These are phyloP conservation scores for Xylaria sp. DNA, from an alignment of 2,329 filamentous ascomycete species.

Conservation along the genomic window DNA sequence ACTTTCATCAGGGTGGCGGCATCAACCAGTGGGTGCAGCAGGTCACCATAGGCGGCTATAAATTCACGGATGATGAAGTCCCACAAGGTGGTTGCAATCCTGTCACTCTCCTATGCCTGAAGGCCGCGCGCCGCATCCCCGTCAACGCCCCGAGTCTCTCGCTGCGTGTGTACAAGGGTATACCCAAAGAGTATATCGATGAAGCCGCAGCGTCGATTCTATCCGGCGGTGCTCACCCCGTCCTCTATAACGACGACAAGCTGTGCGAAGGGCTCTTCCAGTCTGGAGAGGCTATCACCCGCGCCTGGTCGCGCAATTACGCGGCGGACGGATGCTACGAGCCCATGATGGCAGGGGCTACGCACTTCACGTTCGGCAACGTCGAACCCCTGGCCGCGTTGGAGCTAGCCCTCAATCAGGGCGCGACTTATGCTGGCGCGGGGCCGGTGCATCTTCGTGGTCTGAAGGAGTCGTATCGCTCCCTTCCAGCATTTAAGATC, in stretches of 20 bases:
- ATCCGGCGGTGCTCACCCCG: conserved; percentile 28
- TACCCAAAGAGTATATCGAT: conserved; percentile 22
- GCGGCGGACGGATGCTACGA: conserved; percentile 33
- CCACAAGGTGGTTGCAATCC: conserved; percentile 30
- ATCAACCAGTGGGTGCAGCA: conserved; percentile 38
- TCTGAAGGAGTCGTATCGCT: conserved; percentile 34
- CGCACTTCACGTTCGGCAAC: conserved; percentile 30
- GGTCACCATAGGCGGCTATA: conserved; percentile 32
- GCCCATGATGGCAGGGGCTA: conserved; percentile 33
- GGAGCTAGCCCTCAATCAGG: conserved; percentile 32
- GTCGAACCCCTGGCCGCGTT: conserved; percentile 31
- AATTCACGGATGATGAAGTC: conserved; percentile 17
- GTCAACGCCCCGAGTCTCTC: conserved; percentile 34
- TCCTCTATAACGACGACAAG: conserved; percentile 34
- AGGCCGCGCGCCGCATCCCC: conserved; percentile 31
- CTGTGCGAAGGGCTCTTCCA: conserved; percentile 30
- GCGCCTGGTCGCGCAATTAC: conserved; percentile 31
- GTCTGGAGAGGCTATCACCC: conserved; percentile 20
- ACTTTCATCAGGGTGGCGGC: conserved; percentile 34
- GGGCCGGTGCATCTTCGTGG: conserved; percentile 34
- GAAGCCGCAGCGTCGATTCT: conserved; percentile 31
- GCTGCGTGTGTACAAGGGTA: conserved; percentile 29
- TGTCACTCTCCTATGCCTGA: conserved; percentile 31
- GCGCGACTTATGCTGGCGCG: conserved; percentile 30
- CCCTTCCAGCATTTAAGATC: conserved; percentile 20